These are phyloP conservation scores for Phlyctochytrium bullatum DNA, from an alignment of 192 early-diverging fungal genomes.

Conservation along the genomic window DNA sequence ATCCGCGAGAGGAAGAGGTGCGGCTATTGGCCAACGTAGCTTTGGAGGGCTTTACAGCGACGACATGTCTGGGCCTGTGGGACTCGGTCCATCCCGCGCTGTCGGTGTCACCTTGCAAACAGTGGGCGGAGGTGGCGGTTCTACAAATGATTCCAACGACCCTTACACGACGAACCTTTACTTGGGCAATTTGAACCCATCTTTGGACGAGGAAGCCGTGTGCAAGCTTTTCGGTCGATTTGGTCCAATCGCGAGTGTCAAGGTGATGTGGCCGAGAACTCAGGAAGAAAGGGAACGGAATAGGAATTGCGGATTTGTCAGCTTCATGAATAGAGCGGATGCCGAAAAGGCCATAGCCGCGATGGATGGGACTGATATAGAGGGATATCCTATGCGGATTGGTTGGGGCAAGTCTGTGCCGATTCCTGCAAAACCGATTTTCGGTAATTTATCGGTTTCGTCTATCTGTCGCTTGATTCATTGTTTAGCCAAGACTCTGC, in stretches of 20 bases:
- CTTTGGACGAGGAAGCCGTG: slow-evolving; percentile 68
- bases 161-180: slow-evolving; percentile 80
- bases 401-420: slow-evolving; percentile 84
- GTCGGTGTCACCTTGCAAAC: slow-evolving; percentile 23
- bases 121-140: not conserved
- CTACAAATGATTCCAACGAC: slow-evolving; percentile 71
- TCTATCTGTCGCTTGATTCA: not conserved
- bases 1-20: slow-evolving; percentile 19
- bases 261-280: slow-evolving; percentile 94
- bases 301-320: slow-evolving; percentile 83
- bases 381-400: slow-evolving; percentile 53
- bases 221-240: slow-evolving; percentile 74
- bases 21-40: slow-evolving; percentile 1
- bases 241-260: slow-evolving; percentile 87
- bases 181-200: slow-evolving; percentile 75
- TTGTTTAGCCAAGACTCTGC: not conserved
- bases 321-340: slow-evolving; percentile 76
- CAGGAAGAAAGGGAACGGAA: slow-evolving; percentile 76
- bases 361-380: slow-evolving; percentile 61
- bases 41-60: not conserved
- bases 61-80: no score
- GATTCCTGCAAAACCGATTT: slow-evolving; percentile 71
- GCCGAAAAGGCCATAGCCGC: slow-evolving; percentile 67
- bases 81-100: no score
- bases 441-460: slow-evolving; percentile 40